Evolutionary conservation across 2,329 filamentous ascomycete species (phyloP).

Genomic region (Ascochyta clinopodiicola): DNA sequence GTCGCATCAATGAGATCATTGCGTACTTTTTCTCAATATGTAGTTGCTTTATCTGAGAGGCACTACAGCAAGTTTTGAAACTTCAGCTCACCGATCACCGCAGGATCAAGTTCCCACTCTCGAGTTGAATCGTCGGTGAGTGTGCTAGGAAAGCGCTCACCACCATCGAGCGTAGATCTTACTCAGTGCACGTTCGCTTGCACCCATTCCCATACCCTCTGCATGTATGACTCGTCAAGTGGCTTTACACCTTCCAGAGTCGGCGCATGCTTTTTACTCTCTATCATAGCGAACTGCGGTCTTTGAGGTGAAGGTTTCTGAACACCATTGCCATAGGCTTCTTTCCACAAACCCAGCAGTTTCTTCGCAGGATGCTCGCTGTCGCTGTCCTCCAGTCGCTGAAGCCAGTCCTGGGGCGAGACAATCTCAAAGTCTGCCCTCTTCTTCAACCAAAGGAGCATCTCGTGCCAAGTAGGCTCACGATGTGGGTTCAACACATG

Average conservation of each 20-base stretch:
- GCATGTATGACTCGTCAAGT: constrained; percentile 53
- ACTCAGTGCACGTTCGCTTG: constrained; percentile 26
- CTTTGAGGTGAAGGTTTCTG: constrained; percentile 4
- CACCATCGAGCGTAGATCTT: not conserved
- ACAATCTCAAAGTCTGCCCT: constrained; percentile 52
- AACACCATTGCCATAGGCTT: constrained; percentile 44
- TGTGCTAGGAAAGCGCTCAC: constrained; percentile 13
- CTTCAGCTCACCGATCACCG: not conserved
- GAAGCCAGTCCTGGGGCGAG: constrained; percentile 51
- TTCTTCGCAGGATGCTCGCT: constrained; percentile 54
- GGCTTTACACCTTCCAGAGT: constrained; percentile 48
- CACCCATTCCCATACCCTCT: constrained; percentile 53
- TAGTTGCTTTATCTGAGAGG: not conserved
- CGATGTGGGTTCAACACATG: constrained; percentile 59
- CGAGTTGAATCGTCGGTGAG: constrained; percentile 23
- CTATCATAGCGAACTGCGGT: constrained; percentile 44
- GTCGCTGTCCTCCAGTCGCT: constrained; percentile 45
- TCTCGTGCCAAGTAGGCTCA: constrained; percentile 53
- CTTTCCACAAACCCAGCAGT: constrained; percentile 59
- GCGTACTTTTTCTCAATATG: not conserved
- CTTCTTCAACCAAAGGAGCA: constrained; percentile 55
- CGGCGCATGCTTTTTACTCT: constrained; percentile 44
- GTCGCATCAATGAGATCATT: not conserved
- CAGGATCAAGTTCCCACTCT: not conserved
- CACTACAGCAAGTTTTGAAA: not conserved